phyloP scores from a whole-genome alignment of 2,329 filamentous ascomycete genomes.

The Ophioceras dolichostomum region DNA sequence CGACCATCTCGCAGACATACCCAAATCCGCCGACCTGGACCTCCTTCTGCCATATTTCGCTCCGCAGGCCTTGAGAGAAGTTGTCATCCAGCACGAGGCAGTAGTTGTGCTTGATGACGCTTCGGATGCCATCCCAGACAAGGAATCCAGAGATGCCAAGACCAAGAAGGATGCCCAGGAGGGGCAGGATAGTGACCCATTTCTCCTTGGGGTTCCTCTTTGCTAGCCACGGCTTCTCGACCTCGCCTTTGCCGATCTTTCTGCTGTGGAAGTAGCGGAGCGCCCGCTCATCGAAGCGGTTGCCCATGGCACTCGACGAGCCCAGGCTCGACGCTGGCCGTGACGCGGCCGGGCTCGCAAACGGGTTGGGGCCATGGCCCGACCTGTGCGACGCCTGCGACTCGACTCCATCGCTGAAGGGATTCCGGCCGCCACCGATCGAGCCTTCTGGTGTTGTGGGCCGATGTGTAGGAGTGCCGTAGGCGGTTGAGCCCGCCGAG shows the following conservation, averaged over 20 bases:
- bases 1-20: no score
- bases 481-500: conserved; percentile 23
- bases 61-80: conserved; percentile 47
- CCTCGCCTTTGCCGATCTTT: conserved; percentile 56
- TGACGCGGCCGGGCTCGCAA: conserved; percentile 30
- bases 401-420: conserved; percentile 26
- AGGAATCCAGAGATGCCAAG: conserved; percentile 56
- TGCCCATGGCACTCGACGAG: conserved; percentile 26
- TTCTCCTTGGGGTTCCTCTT: conserved; percentile 68
- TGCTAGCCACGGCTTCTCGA: conserved; percentile 68
- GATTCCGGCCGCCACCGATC: conserved; percentile 21
- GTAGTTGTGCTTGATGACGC: conserved; percentile 64
- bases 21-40: conserved; percentile 65
- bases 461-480: conserved; percentile 20
- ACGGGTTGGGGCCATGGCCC: conserved; percentile 25
- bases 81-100: conserved; percentile 55
- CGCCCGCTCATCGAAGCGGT: conserved; percentile 22
- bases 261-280: conserved; percentile 62
- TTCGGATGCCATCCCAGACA: conserved; percentile 61
- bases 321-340: conserved; percentile 34
- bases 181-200: conserved; percentile 72
- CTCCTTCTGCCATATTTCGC: conserved; percentile 59
- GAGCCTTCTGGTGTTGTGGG: conserved; percentile 26
- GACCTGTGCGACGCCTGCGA: conserved; percentile 20
- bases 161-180: conserved; percentile 59